Evolutionary conservation across 2,329 filamentous ascomycete species (phyloP).

Genomic region (Biscogniauxia mediterranea): DNA sequence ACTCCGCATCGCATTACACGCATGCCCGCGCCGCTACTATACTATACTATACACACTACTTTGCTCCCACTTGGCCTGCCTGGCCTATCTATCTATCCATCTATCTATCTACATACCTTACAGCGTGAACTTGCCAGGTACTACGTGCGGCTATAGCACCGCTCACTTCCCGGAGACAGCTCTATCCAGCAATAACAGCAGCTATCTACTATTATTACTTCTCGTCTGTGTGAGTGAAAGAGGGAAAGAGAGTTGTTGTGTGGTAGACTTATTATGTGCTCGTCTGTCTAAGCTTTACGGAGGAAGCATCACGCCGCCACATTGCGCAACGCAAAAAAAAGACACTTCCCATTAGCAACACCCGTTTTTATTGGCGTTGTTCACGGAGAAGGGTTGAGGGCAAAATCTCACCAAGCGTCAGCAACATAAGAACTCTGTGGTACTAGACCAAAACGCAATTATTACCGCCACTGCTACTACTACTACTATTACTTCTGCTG

Average conservation of each 20-base stretch:
- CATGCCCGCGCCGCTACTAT: slow-evolving; percentile 9
- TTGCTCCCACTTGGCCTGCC: slow-evolving; percentile 2
- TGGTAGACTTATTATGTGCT: too few relatives aligned
- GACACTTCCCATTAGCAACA: not conserved
- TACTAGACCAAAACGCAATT: slow-evolving; percentile 1
- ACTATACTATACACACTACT: slow-evolving; percentile 4
- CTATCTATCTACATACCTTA: not conserved
- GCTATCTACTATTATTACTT: too few relatives aligned
- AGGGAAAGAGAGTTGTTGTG: too few relatives aligned
- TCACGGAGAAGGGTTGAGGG: not conserved
- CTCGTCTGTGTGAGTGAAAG: too few relatives aligned
- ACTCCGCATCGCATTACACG: slow-evolving; percentile 19
- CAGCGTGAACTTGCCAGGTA: not conserved
- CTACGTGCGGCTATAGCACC: not conserved
- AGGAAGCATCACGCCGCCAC: not conserved
- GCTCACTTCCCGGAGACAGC: not conserved
- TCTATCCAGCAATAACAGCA: not conserved
- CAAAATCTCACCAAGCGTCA: slow-evolving; percentile 1
- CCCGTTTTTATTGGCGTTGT: not conserved
- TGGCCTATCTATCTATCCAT: slow-evolving; percentile 1
- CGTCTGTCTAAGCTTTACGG: not conserved
- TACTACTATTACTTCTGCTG: too few relatives aligned
- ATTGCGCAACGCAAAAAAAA: not conserved
- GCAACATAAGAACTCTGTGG: slow-evolving; percentile 1
- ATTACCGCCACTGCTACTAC: not conserved